A percentile compares a stretch with the other conserved stretches of the same genome.
Evolutionary conservation across 2,329 filamentous ascomycete genomes (phyloP).

Genomic region (Aureobasidium leucospermi): DNA sequence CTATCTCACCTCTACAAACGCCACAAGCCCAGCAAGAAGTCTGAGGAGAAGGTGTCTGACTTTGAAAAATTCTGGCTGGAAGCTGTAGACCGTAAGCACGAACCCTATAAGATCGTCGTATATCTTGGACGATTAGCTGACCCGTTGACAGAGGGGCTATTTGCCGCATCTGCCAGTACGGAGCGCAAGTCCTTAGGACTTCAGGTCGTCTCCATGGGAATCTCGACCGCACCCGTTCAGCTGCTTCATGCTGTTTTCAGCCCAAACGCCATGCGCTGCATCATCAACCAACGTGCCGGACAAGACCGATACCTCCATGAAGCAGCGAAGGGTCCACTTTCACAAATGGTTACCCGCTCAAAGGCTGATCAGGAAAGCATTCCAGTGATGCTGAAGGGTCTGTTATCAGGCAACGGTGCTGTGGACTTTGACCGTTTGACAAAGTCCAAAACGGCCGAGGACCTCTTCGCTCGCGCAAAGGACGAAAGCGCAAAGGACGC

Average conservation of each 20-base stretch:
- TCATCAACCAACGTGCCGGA: slow-evolving; percentile 75
- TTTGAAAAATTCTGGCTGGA: slow-evolving; percentile 80
- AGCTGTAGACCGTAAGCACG: slow-evolving; percentile 65
- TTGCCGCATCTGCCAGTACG: slow-evolving; percentile 72
- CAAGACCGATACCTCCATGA: slow-evolving; percentile 73
- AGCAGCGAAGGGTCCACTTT: slow-evolving; percentile 69
- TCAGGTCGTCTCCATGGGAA: slow-evolving; percentile 65
- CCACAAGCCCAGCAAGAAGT: slow-evolving; percentile 19
- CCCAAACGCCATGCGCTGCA: slow-evolving; percentile 70
- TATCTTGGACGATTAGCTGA: slow-evolving; percentile 16
- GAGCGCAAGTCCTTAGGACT: slow-evolving; percentile 91
- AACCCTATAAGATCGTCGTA: background rate
- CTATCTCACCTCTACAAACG: slow-evolving; percentile 40
- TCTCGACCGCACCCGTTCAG: slow-evolving; percentile 46
- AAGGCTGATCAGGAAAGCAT: slow-evolving; percentile 55
- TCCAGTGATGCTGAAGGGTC: slow-evolving; percentile 52
- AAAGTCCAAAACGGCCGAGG: slow-evolving; percentile 77
- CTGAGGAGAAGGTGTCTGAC: slow-evolving; percentile 21
- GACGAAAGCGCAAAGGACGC: slow-evolving; percentile 38
- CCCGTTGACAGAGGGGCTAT: slow-evolving; percentile 60
- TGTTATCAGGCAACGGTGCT: slow-evolving; percentile 63
- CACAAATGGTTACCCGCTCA: slow-evolving; percentile 59
- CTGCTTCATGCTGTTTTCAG: slow-evolving; percentile 62
- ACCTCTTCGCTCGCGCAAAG: slow-evolving; percentile 56
- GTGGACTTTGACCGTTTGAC: slow-evolving; percentile 82